These are phyloP conservation scores for Trichoderma virens DNA, from an alignment of 495 filamentous ascomycete species.

Conservation along the genomic window DNA sequence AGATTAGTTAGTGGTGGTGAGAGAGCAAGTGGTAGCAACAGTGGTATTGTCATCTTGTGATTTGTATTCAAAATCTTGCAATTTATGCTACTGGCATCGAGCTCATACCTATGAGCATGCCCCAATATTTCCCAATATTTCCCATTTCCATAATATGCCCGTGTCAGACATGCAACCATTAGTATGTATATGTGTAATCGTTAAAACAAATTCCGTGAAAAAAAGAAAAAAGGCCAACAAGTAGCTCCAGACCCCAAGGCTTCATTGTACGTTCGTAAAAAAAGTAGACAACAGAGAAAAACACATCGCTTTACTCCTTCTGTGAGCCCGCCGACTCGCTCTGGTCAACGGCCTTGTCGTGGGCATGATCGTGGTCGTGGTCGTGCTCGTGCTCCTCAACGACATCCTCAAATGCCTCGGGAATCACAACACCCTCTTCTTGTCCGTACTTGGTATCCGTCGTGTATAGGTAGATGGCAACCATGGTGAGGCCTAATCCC, in stretches of 20 bases:
- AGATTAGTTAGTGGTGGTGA: no score
- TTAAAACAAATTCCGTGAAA: neutral
- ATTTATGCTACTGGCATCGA: no score
- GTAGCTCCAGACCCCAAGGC: neutral
- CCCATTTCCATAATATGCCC: no score
- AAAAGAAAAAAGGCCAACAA: neutral
- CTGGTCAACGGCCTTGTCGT: neutral
- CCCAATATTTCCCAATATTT: no score
- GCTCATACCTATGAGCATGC: no score
- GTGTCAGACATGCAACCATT: no score
- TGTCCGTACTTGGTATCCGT: neutral
- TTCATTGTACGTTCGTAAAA: neutral
- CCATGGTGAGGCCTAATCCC: neutral
- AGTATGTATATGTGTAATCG: no score
- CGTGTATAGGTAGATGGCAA: neutral
- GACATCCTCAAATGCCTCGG: neutral
- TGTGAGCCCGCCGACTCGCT: conserved; percentile 2
- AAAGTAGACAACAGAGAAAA: neutral
- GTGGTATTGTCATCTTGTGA: no score
- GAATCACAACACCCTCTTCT: neutral
- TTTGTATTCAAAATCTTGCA: no score
- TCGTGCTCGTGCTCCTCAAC: conserved; percentile 4
- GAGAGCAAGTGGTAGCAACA: no score
- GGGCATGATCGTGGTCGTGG: neutral
- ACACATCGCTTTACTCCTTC: neutral